phyloP scores from a whole-genome alignment of 164 flowering plant species.

The Magnolia kwangsiensis region DNA sequence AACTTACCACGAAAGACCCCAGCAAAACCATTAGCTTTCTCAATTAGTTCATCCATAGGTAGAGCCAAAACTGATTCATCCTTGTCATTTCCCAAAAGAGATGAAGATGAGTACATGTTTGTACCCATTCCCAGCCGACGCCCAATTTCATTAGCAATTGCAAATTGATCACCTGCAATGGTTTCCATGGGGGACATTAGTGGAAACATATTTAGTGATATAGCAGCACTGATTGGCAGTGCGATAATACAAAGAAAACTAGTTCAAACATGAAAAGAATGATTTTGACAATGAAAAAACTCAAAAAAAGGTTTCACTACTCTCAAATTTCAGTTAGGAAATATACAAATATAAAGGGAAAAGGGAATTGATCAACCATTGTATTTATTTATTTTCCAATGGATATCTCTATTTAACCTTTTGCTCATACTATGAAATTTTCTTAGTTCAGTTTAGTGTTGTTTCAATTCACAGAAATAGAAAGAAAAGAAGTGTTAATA shows the following conservation, averaged over 20 bases:
- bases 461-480: no score
- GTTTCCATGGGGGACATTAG: neutral
- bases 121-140: conserved; percentile 71
- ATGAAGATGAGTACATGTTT: conserved; percentile 64
- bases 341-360: no score
- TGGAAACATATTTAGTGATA: neutral
- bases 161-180: conserved; percentile 55
- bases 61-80: conserved; percentile 29
- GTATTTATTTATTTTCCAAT: no score
- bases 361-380: no score
- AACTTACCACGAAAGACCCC: conserved; percentile 64
- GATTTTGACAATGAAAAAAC: neutral
- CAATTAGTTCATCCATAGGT: conserved; percentile 59
- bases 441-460: no score
- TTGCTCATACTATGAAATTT: no score
- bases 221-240: neutral
- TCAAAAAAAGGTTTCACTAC: no score
- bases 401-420: no score
- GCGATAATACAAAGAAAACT: neutral
- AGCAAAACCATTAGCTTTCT: conserved; percentile 73
- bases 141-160: conserved; percentile 67
- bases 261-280: neutral
- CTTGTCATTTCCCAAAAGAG: conserved; percentile 44
- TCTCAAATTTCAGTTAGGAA: no score
- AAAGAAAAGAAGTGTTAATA: no score